These are phyloP conservation scores for Chlamydomonas incerta DNA, from an alignment of 139 green algal species.

Conservation along the genomic window DNA sequence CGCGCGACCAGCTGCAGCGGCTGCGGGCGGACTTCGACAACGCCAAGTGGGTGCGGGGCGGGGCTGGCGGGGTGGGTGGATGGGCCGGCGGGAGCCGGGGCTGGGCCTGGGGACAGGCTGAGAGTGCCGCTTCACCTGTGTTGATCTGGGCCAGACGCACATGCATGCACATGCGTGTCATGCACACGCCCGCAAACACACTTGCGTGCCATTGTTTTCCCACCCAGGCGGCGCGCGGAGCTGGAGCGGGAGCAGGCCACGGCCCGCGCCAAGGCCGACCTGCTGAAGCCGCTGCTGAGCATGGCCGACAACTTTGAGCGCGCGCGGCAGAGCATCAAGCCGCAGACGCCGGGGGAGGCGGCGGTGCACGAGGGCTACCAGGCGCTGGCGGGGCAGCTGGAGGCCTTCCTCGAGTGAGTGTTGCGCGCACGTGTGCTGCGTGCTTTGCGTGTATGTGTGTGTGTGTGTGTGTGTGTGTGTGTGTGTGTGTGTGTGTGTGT, in stretches of 20 bases:
- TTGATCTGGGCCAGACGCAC: no score
- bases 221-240: conserved; percentile 11
- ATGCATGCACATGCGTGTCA: no score
- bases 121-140: no score
- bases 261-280: neutral
- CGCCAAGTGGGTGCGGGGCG: conserved; percentile 28
- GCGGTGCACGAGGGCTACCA: conserved; percentile 33
- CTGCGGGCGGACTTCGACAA: conserved; percentile 38
- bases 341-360: conserved; percentile 41
- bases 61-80: no score
- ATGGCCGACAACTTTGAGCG: conserved; percentile 56
- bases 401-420: conserved; percentile 28
- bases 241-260: conserved; percentile 8
- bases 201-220: no score
- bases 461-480: no score
- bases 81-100: no score
- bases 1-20: conserved; percentile 19
- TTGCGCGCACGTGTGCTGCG: neutral
- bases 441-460: no score
- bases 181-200: no score
- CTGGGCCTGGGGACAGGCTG: no score
- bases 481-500: no score
- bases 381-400: conserved; percentile 1
- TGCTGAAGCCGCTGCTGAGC: conserved; percentile 36
- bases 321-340: conserved; percentile 27